Base-by-base conservation (phyloP, 495 filamentous ascomycete genomes). In the Massariosphaeria phaeospora region DNA sequence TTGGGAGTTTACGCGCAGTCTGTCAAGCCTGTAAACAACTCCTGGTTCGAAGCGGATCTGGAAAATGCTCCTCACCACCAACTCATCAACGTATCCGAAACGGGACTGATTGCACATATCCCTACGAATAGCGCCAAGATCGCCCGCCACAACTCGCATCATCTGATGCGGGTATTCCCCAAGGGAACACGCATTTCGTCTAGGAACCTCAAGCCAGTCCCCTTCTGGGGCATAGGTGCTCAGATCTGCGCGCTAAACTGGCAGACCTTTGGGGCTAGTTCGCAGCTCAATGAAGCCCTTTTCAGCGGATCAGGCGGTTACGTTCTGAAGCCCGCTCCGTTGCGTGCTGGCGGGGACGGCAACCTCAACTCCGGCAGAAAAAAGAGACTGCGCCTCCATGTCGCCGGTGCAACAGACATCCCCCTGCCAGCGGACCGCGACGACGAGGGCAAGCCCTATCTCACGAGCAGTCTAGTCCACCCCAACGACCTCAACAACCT, bases 231-330 rank as follows among this genome's bases (percentile, higher is more conserved):
- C 0, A 23, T 79, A 20, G 78, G 77, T 2, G 75, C 75, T 0
- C 78, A 81, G 61, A 75, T 81, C 23, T 75, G 72, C 59, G 78
- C 78, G 10, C 68, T 80, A 47, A 80, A 80, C 59, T 81, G 77
- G 77, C 77, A 80, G 57, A 78, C 75, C 0, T 81, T 78, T 36
- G 75, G 73, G 23, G 72, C 69, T 0, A 67, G 70, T 47, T 74
- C 76, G 70, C 76, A 79, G 63, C 64, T 81, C 43, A 80, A 81
- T 52, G 76, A 79, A 48, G 78, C 78, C 0, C 63, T 81, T 6
- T 80, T 81, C 47, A 70, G 68, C 27, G 75, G 74, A 4, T 74
- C 75, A 1, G 72, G 69, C 13, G 78, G 78, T 21, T 81, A 75
- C 50, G 78, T 79, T 6, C 62, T 81, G 18, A 81, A 81, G 45